Percentiles rank a stretch among this genome's conserved stretches.
phyloP scores from a whole-genome alignment of 345 rosid species.

The Microcos paniculata region DNA sequence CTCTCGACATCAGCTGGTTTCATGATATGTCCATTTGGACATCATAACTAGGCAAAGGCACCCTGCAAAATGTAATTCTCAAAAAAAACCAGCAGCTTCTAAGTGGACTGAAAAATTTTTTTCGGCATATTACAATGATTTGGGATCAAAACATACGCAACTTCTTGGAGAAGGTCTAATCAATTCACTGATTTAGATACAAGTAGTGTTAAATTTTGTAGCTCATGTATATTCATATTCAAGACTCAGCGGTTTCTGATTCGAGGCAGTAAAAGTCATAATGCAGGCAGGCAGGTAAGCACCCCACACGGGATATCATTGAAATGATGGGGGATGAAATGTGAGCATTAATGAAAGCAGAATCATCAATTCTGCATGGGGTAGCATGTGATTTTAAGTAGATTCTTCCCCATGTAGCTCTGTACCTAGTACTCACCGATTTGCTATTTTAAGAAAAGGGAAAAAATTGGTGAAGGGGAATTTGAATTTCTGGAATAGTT shows the following conservation, averaged over 20 bases:
- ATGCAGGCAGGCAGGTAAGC: neutral
- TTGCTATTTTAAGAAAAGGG: neutral
- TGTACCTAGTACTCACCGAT: neutral
- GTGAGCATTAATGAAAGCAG: too few species aligned
- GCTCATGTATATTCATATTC: neutral
- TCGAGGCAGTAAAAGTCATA: too few species aligned
- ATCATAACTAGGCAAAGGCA: neutral
- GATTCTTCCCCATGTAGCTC: neutral
- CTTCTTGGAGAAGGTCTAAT: neutral
- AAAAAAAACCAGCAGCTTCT: neutral
- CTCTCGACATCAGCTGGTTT: neutral
- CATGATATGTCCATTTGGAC: neutral
- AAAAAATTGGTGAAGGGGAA: too few species aligned
- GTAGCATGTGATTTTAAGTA: neutral
- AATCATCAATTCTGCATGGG: neutral
- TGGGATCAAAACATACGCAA: neutral
- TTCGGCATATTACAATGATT: neutral
- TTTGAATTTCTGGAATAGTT: too few species aligned
- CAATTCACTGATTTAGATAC: neutral
- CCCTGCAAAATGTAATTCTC: neutral
- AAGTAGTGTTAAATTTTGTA: neutral
- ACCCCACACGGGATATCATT: neutral
- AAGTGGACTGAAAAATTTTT: neutral
- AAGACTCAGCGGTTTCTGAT: neutral
- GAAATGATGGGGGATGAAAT: neutral